Conservation (phyloP, 2,329 filamentous ascomycete genomes). For the Didymella exigua region DNA sequence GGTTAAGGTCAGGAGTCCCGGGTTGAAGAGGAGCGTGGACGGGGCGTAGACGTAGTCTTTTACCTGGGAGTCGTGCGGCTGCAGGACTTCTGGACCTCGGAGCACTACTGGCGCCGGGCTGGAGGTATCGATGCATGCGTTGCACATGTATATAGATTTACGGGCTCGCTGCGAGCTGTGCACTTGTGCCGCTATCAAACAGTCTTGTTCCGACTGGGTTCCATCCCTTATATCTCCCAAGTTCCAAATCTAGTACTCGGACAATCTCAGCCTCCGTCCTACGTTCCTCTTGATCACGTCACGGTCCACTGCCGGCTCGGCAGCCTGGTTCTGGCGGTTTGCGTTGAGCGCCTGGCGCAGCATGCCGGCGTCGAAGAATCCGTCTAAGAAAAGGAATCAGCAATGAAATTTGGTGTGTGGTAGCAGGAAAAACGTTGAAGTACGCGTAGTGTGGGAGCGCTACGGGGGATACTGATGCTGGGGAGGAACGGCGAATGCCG, state of each 20-base stretch:
- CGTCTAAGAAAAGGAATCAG: conserved; percentile 66
- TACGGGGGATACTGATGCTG: neutral
- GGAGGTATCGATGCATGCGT: neutral
- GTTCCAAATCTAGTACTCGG: conserved; percentile 62
- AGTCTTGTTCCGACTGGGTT: neutral
- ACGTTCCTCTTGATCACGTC: conserved; percentile 70
- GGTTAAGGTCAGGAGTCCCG: neutral
- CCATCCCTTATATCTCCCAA: too few relatives aligned
- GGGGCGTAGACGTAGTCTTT: too few relatives aligned
- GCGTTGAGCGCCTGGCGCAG: conserved; percentile 84
- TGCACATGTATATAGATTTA: neutral
- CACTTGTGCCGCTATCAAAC: neutral
- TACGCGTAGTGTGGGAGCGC: conserved; percentile 1
- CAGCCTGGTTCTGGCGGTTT: conserved; percentile 60
- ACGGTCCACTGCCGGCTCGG: conserved; percentile 61
- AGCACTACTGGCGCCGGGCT: too few relatives aligned
- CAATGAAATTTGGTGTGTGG: conserved; percentile 1
- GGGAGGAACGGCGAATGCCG: neutral
- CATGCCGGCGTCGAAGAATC: conserved; percentile 98
- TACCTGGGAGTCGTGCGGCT: too few relatives aligned
- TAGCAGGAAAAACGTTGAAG: neutral
- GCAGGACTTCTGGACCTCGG: too few relatives aligned
- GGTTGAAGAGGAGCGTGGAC: neutral
- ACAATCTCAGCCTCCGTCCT: conserved; percentile 73
- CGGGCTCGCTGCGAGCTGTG: neutral